A percentile compares a stretch with the other conserved stretches of the same genome.
Evolutionary conservation across 2,329 filamentous ascomycete genomes (phyloP).

Genomic region (Arthrinium phaeospermum): DNA sequence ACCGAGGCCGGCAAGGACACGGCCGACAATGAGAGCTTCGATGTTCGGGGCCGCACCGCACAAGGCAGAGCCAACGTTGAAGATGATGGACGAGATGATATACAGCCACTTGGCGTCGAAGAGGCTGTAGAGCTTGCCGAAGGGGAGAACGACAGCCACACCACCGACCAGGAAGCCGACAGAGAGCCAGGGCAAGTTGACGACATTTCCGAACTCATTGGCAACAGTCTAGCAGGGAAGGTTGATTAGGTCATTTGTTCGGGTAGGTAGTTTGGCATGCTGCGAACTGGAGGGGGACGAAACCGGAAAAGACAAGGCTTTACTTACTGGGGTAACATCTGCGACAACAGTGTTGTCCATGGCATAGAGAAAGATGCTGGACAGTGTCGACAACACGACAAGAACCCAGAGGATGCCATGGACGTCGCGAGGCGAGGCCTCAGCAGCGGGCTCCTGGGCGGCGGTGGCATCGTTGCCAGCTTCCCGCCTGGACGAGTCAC

Average conservation of each 20-base stretch:
- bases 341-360: conserved; percentile 52
- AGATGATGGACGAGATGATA: conserved; percentile 26
- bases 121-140: conserved; percentile 42
- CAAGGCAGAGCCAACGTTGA: conserved; percentile 38
- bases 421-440: neutral
- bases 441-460: neutral
- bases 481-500: neutral
- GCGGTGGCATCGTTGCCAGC: neutral
- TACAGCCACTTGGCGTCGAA: conserved; percentile 50
- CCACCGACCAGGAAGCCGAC: conserved; percentile 44
- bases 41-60: conserved; percentile 52
- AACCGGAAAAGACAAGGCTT: no score
- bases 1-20: conserved; percentile 50
- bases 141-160: conserved; percentile 42
- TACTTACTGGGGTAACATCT: conserved; percentile 43
- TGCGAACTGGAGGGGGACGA: no score
- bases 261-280: no score
- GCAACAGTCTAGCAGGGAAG: conserved; percentile 34
- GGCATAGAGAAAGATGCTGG: conserved; percentile 38
- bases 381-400: neutral
- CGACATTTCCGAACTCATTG: conserved; percentile 39
- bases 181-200: conserved; percentile 46
- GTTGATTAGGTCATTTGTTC: neutral
- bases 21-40: conserved; percentile 54
- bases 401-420: conserved; percentile 8